Evolutionary conservation across 2,329 filamentous ascomycete species (phyloP), one percentile per base, ranked within the genome.

Genomic region (Phialocephala subalpina): DNA sequence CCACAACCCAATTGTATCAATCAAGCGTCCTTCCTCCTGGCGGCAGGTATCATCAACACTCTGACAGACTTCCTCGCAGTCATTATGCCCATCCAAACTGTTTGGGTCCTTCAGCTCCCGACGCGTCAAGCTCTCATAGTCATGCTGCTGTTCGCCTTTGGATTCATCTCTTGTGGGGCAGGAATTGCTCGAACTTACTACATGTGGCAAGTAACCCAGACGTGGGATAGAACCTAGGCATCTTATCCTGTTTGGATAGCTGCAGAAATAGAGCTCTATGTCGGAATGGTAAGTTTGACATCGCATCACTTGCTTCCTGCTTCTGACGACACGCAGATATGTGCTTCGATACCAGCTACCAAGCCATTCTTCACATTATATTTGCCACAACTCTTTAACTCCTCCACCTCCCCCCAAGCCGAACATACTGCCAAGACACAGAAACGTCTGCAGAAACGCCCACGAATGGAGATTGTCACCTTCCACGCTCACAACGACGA

Each of bases 1-100:
- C 74, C 77, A 0, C 75, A 78, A 53, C 71, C 69, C 22, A 72
- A 82, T 20, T 82, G 83, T 55, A 82, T 86, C 45, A 72, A 85
- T 29, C 80, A 88, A 67, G 80, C 83, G 2, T 77, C 78, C 0
- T 84, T 86, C 59, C 80, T 87, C 33, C 80, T 86, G 35, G 80
- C 81, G 40, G 81, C 87, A 40, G 86, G 87, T 1, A 82, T 85
- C 33, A 81, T 88, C 68, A 89, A 89, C 75, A 88, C 88, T 56
- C 72, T 84, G 52, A 88, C 86, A 7, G 86, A 90, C 74, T 81
- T 90, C 52, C 73, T 84, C 12, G 81, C 84, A n/a, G 83, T 85
- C 40, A 72, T 83, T 0, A 76, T 88, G 3, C 85, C 85, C 1
- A 81, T 87, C 55, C 78, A 78, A 25, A 82, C 81, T 2, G 78